Evolutionary conservation across 441 rosid species (phyloP).

Genomic region (Croton setiger): DNA sequence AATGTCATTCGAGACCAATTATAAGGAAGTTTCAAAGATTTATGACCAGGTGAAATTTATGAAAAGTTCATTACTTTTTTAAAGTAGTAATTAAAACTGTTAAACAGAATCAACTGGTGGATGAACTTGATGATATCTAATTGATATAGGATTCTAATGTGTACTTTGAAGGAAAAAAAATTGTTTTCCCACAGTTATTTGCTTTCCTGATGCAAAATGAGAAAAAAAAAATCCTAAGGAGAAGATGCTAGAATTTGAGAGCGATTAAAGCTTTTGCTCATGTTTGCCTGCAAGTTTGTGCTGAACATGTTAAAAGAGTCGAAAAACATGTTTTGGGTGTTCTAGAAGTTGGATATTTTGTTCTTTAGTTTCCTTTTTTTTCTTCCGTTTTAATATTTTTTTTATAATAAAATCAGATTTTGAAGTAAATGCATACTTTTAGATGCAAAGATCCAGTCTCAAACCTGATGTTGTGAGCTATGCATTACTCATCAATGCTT

Average conservation of each 20-base stretch:
- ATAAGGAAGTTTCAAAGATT: conserved; percentile 94
- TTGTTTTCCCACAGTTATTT: background rate
- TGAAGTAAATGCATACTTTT: conserved; percentile 28
- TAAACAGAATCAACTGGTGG: too few relatives aligned
- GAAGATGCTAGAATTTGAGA: background rate
- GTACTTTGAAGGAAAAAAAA: background rate
- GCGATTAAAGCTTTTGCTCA: background rate
- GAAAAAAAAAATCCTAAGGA: background rate
- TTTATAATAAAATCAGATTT: conserved; percentile 23
- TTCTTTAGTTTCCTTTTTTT: background rate
- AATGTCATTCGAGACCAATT: conserved; percentile 85
- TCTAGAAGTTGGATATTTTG: background rate
- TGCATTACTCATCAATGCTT: conserved; percentile 84
- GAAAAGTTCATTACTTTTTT: background rate
- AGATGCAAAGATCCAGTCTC: conserved; percentile 94
- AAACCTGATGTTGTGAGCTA: conserved; percentile 89
- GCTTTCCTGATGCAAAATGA: background rate
- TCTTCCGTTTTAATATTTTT: conserved; percentile 10
- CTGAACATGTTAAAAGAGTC: background rate
- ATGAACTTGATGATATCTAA: too few relatives aligned
- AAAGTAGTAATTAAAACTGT: too few relatives aligned
- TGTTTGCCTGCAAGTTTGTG: conserved; percentile 1
- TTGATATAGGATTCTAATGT: background rate
- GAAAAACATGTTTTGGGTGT: background rate
- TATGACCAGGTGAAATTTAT: conserved; percentile 71